Base-by-base conservation (phyloP, 169 alveolate species). In the Eimeria tenella region DNA sequence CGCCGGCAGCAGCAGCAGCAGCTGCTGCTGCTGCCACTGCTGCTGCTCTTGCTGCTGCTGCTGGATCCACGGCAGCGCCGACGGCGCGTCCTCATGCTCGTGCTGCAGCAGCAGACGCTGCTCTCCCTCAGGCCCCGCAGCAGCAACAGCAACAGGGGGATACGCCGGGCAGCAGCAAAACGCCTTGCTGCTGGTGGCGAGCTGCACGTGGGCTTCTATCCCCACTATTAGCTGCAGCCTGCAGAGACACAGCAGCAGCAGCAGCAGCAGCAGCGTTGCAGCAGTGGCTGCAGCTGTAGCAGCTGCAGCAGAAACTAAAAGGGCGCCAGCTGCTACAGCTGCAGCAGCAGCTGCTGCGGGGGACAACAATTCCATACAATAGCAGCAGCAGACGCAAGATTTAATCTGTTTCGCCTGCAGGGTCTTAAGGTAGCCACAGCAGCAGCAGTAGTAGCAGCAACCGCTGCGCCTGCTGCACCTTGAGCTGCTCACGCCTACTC, bases 201-300 rank as follows among this genome's bases (percentile, higher is more conserved):
- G 93, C 93, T 93, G 95, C 23, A 93, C 82, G 87, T 93, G 95
- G 11, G 92, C 81, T 56, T 93, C 95, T 17, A 93, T 50, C 7
- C 95, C 95, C 0, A 81, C 63, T 6, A 93, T 23, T 19, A 52
- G n/a, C 62, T 87, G 56, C 23, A 9, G 56, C 25, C 62, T 70
- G 56, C 60, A 21, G 23, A 65, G n/a, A 31, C n/a, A 62, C 79
- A 77, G 68, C 68, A 58, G 68, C 21, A 58, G 68, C 68, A 77
- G 68, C 68, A 58, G 68, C 21, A 58, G 68, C 68, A 58, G 68
- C 68, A 58, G 68, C 68, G 68, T 0, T 58, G 68, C 68, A 58
- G 68, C 68, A 58, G 11, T 17, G 68, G 68, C 11, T 58, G 68
- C 19, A 13, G 68, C 19, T 58, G 68, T 58, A 58, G 68, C 68